Evolutionary conservation across 371 early-diverging fungal genomes (phyloP).

Genomic region (Mortierella sp.): DNA sequence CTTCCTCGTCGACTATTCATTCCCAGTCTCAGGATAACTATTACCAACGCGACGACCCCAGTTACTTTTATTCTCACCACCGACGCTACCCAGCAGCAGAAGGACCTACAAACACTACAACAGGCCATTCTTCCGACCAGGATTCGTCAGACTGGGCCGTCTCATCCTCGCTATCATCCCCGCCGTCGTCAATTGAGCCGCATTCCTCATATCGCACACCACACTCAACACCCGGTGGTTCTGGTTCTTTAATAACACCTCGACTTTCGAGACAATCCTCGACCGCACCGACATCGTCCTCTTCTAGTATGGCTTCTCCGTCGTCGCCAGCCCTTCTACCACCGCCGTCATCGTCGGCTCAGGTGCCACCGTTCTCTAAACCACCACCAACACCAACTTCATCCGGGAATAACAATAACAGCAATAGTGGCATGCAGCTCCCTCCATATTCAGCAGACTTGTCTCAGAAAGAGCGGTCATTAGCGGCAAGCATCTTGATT

Average conservation of each 20-base stretch:
- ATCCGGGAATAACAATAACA: background rate
- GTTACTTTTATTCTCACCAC: background rate
- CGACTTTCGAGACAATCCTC: background rate
- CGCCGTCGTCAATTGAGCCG: background rate
- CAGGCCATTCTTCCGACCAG: background rate
- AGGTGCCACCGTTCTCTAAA: background rate
- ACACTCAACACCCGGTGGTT: background rate
- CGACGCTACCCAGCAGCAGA: too few relatives aligned
- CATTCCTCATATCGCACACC: background rate
- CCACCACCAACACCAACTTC: background rate
- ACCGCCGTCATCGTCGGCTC: background rate
- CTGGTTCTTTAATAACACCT: background rate
- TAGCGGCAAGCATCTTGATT: constrained; percentile 15
- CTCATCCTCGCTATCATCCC: background rate
- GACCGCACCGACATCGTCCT: background rate
- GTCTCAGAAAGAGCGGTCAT: constrained; percentile 12
- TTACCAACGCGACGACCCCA: too few relatives aligned
- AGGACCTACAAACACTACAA: background rate
- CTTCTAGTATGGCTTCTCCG: background rate
- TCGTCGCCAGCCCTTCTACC: background rate
- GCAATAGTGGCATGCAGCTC: background rate
- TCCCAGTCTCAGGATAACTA: background rate
- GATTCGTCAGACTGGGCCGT: background rate
- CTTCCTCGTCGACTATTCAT: background rate
- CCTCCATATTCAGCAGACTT: background rate